Conservation (phyloP, 805 yeast genomes). For the Peterozyma toletana region DNA sequence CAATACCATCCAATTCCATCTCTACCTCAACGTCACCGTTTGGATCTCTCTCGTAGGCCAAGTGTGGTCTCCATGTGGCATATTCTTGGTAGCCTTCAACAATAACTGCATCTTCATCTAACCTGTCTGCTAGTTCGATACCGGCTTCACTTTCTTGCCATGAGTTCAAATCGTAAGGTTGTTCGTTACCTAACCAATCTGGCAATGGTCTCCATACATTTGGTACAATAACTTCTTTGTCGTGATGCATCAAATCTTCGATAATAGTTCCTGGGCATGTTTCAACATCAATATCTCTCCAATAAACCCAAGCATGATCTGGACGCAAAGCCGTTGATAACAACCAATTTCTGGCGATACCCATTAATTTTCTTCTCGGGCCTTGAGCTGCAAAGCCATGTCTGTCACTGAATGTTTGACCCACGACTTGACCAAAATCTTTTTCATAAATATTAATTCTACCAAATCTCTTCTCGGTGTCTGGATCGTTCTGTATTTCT, state of each 20-base stretch:
- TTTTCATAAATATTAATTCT: conserved; percentile 80
- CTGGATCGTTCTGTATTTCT: conserved; percentile 59
- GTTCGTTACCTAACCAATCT: conserved; percentile 74
- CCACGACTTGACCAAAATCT: conserved; percentile 87
- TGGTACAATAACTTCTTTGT: conserved; percentile 85
- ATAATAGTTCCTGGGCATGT: conserved; percentile 73
- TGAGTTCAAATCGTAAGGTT: conserved; percentile 73
- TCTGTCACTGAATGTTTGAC: conserved; percentile 85
- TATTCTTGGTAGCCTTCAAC: conserved; percentile 96
- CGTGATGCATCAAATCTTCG: conserved; percentile 86
- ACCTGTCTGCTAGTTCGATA: conserved; percentile 56
- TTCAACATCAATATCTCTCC: conserved; percentile 96
- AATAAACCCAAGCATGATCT: conserved; percentile 88
- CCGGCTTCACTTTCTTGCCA: conserved; percentile 82
- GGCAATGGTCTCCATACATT: conserved; percentile 86
- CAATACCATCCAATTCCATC: conserved; percentile 92
- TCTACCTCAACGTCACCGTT: conserved; percentile 89
- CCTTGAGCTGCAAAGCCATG: conserved; percentile 95
- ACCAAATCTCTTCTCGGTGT: conserved; percentile 58
- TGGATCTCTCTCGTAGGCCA: conserved; percentile 89
- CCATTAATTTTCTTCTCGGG: conserved; percentile 88
- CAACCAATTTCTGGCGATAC: conserved; percentile 89
- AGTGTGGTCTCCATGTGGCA: conserved; percentile 95
- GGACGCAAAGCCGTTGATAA: conserved; percentile 79
- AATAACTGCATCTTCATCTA: conserved; percentile 89